Evolutionary conservation across 1,139 yeast genomes (phyloP), one percentile per base, ranked within the genome.

Genomic region (Diutina sp.): DNA sequence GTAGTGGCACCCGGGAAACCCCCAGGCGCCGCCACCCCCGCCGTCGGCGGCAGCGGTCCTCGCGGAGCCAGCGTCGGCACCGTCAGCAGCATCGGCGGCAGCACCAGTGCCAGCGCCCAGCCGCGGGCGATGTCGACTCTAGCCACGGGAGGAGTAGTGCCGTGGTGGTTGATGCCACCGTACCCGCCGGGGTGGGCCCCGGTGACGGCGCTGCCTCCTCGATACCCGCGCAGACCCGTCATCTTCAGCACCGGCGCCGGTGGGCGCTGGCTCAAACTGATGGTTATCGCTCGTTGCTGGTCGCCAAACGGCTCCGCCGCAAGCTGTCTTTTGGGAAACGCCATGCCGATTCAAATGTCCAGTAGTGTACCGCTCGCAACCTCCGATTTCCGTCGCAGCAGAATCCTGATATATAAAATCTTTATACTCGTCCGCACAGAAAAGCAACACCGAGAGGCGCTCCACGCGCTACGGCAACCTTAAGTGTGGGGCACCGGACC

Each of bases 211-310:
- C 21, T 7, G 11, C n/a, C n/a, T 4, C n/a, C 28, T 25, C 30
- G 28, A 21, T 12, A 21, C 14, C 12, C 30, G n/a, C 53, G 60
- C 61, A 25, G 60, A 58, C 50, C 58, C 60, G 58, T 58, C 60
- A 11, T 59, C 44, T 29, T 58, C 30, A 7, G 76, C 74, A n/a
- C 41, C 60, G 70, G 75, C 60, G 67, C 65, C 46, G 46, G 25
- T 59, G 69, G 71, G 28, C 64, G 63, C 57, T 72, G 77, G 55
- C 70, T 63, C 58, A 66, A 61, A 29, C 67, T 64, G 58, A 66
- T 69, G 54, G 69, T 72, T 55, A 73, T 68, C 50, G 64, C 54
- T 46, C 72, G 76, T 56, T 67, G 57, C 61, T 73, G 78, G 58
- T 63, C 62, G 30, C 65, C 67, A 63, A 73, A 73, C 55, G 76